phyloP scores from a whole-genome alignment of 805 yeast species.

The Barnettozyma populi region DNA sequence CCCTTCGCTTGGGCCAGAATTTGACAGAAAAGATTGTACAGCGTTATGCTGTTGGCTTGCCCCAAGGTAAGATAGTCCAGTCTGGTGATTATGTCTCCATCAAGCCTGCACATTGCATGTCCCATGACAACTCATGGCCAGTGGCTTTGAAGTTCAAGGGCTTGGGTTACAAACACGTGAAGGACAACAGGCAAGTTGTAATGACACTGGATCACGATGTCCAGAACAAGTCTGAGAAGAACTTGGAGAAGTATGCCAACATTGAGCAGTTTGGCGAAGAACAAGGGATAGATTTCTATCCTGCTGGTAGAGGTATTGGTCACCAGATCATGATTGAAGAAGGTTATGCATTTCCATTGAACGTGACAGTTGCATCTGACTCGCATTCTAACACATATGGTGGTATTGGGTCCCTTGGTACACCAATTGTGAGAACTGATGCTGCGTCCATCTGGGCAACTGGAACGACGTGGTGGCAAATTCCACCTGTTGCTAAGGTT shows the following conservation, averaged over 20 bases:
- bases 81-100: slow-evolving; percentile 95
- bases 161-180: slow-evolving; percentile 79
- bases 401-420: slow-evolving; percentile 92
- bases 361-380: slow-evolving; percentile 92
- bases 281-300: slow-evolving; percentile 94
- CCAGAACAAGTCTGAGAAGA: slow-evolving; percentile 86
- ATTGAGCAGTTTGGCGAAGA: slow-evolving; percentile 84
- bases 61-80: slow-evolving; percentile 68
- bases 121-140: slow-evolving; percentile 99
- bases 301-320: slow-evolving; percentile 99
- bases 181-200: slow-evolving; percentile 86
- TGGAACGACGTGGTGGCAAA: slow-evolving; percentile 99
- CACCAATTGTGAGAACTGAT: slow-evolving; percentile 97
- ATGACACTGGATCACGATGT: slow-evolving; percentile 98
- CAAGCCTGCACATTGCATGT: slow-evolving; percentile 96
- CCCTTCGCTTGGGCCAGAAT: slow-evolving; percentile 49
- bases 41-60: slow-evolving; percentile 80
- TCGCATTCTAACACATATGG: slow-evolving; percentile 98
- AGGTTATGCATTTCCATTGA: slow-evolving; percentile 95
- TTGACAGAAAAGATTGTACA: slow-evolving; percentile 95
- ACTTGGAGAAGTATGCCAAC: slow-evolving; percentile 79
- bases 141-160: slow-evolving; percentile 96
- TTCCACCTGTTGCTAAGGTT: slow-evolving; percentile 96
- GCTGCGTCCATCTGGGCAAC: slow-evolving; percentile 99
- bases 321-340: slow-evolving; percentile 99